These are phyloP conservation scores for Aspergillus sp. DNA, from an alignment of 2,329 filamentous ascomycete genomes.

Conservation along the genomic window DNA sequence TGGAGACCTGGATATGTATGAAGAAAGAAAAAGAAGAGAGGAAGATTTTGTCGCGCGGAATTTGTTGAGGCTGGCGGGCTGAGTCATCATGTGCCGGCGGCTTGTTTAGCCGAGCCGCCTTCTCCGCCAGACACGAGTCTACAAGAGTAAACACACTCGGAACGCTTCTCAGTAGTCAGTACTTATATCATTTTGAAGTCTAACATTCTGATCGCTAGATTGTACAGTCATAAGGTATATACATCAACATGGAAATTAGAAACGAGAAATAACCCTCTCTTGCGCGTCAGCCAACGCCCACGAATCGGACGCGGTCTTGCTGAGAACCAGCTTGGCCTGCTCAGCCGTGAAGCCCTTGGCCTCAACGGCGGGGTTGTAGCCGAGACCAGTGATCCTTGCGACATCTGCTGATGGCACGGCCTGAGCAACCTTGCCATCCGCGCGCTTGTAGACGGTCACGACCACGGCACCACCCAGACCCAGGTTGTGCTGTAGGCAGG, in stretches of 20 bases:
- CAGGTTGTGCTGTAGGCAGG: slow-evolving; percentile 87
- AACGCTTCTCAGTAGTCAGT: no score
- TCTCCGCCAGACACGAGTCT: no score
- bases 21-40: slow-evolving; percentile 20
- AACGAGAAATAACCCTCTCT: slow-evolving; percentile 71
- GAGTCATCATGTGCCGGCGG: neutral
- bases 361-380: slow-evolving; percentile 89
- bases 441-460: slow-evolving; percentile 82
- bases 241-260: slow-evolving; percentile 36
- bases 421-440: slow-evolving; percentile 68
- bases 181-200: neutral
- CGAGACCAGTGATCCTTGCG: slow-evolving; percentile 66
- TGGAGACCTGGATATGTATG: slow-evolving; percentile 43
- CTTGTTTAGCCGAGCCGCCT: neutral
- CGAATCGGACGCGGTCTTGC: slow-evolving; percentile 66
- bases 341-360: slow-evolving; percentile 82
- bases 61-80: slow-evolving; percentile 19
- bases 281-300: slow-evolving; percentile 78
- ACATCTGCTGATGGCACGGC: slow-evolving; percentile 64
- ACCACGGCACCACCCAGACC: slow-evolving; percentile 89
- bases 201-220: slow-evolving; percentile 2
- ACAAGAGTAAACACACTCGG: no score
- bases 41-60: slow-evolving; percentile 3
- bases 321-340: slow-evolving; percentile 68
- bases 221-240: slow-evolving; percentile 8